Percentiles rank a stretch among this genome's conserved stretches.
Evolutionary conservation across 1,284 basidiomycete species (phyloP).

Genomic region (Ceratobasidium theobromae): DNA sequence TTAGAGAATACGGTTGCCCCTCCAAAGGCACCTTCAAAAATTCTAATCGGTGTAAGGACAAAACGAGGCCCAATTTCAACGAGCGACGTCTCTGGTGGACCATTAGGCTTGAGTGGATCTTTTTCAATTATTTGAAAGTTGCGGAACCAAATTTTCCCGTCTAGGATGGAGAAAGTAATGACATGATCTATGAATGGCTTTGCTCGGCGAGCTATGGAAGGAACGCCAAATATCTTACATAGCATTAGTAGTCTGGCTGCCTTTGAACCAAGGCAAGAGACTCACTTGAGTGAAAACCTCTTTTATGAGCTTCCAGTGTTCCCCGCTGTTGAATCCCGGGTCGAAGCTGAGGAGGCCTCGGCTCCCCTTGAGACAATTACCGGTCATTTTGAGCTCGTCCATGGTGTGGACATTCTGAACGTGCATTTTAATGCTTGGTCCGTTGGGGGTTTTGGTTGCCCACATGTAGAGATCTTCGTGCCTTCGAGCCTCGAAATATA

Average conservation of each 20-base stretch:
- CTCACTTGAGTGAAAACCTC: constrained; percentile 95
- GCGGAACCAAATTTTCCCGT: constrained; percentile 98
- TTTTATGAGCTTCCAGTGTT: constrained; percentile 88
- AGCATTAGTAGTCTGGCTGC: background rate
- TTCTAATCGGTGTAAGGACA: constrained; percentile 95
- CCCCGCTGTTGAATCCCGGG: constrained; percentile 83
- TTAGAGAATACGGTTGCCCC: constrained; percentile 97
- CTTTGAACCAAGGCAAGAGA: constrained; percentile 35
- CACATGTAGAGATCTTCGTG: constrained; percentile 97
- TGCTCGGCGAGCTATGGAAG: constrained; percentile 80
- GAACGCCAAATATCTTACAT: constrained; percentile 89
- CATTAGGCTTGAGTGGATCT: constrained; percentile 57
- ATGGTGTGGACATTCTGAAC: constrained; percentile 99
- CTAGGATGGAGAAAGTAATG: constrained; percentile 92
- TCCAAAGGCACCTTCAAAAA: constrained; percentile 96
- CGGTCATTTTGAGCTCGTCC: constrained; percentile 99
- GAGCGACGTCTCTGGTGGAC: constrained; percentile 60
- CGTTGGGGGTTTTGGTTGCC: constrained; percentile 97
- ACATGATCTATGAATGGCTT: constrained; percentile 99
- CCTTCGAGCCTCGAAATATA: constrained; percentile 96
- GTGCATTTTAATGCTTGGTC: constrained; percentile 95
- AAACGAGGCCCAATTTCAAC: constrained; percentile 97
- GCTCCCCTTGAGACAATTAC: constrained; percentile 96
- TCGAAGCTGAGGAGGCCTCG: constrained; percentile 93
- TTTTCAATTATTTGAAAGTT: constrained; percentile 84